phyloP scores from a whole-genome alignment of 2,329 filamentous ascomycete species.

The Fusarium sp. region DNA sequence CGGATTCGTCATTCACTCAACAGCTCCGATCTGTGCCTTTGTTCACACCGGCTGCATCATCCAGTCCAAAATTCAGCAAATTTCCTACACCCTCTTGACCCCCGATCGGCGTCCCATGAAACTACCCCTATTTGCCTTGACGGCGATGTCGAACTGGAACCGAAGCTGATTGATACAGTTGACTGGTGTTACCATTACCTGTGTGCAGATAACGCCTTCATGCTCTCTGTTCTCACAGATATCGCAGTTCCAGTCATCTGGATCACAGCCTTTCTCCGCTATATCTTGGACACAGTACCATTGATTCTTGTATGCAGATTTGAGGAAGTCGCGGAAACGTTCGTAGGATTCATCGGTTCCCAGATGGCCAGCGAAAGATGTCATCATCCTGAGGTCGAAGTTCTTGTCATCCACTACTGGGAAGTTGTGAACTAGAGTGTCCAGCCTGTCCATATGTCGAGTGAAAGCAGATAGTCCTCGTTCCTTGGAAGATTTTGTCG shows the following conservation, averaged over 20 bases:
- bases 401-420: neutral
- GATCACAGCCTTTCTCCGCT: neutral
- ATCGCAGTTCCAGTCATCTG: neutral
- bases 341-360: neutral
- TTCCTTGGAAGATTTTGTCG: fast-evolving
- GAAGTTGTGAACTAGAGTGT: fast-evolving
- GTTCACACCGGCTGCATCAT: too few species aligned
- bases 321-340: neutral
- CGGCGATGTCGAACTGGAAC: neutral
- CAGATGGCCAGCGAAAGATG: neutral
- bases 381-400: neutral
- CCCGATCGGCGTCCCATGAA: too few species aligned
- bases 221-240: neutral
- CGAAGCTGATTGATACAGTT: neutral
- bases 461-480: neutral
- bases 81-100: too few species aligned
- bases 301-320: neutral
- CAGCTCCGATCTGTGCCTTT: too few species aligned
- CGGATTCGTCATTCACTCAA: too few species aligned
- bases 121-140: neutral
- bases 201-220: neutral
- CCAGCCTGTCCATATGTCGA: fast-evolving
- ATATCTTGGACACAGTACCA: neutral
- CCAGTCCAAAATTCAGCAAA: too few species aligned
- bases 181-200: neutral